Base-by-base conservation (phyloP, 2,329 filamentous ascomycete genomes). In the Elsinoe batatas region DNA sequence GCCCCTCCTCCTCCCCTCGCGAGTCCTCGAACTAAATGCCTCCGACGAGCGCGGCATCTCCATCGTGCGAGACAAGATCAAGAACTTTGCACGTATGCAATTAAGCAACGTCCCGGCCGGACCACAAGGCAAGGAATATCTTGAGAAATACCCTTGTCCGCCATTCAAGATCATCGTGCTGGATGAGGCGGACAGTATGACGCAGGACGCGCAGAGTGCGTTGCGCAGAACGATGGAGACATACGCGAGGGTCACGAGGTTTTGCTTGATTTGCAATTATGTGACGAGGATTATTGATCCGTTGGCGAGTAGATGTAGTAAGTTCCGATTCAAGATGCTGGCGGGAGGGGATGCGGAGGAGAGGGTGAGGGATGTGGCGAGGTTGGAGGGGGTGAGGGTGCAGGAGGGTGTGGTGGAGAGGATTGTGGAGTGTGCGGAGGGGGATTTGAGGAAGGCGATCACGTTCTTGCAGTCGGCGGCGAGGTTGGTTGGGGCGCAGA, bases 81-180 rank as follows among this genome's bases (percentile, higher is more conserved):
- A 98, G 71, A 87, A 95, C 71, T 99, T 99, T 71, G 94, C 94
- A 18, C 84, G 91, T 58, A 91, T 94, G 78, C 91, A 96, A 70
- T 81, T 97, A 59, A 91, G 87, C 30, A 89, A 94, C 61, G 84
- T 88, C 2, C 83, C 88, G 0, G 76, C 77, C 0, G 72, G 59
- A 75, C 83, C 63, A 80, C 87, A 74, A 76, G 82, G 71, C 71
- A 64, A 63, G 43, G 67, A 76, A 50, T 83, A 83, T 62, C 68
- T 76, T 44, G 76, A 79, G 58, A 74, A 84, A 67, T 96, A 95
- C 66, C 91, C 93, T 0, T 97, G 91, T 68, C 93, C 93, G 18
- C 93, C 93, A 0, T 98, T 96, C 77, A 99, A 98, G 75, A 95
- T 99, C 68, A 91, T 98, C 67, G 89, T 99, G 59, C 82, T 99